Evolutionary conservation across 805 yeast species (phyloP), one percentile per base, ranked within the genome.

Genomic region (Nakazawaea wickerhamii): DNA sequence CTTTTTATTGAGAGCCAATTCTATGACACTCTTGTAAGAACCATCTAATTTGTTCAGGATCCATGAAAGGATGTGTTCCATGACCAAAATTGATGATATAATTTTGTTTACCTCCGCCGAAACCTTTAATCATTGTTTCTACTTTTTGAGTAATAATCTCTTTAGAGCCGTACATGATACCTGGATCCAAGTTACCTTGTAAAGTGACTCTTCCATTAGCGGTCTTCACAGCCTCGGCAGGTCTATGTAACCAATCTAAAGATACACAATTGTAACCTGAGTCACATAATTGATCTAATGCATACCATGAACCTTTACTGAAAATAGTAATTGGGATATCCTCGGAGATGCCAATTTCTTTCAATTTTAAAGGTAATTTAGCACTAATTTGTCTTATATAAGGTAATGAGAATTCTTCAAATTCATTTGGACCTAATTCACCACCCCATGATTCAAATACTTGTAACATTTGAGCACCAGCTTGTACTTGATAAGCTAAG

Each of bases 371-470:
- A 17, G 91, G 95, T 36, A 91, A 73, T 50, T 73, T 74, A 15
- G 68, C 64, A 21, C 86, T 75, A 45, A 91, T 90, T 58, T 86
- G 86, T 50, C 72, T 75, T 55, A 93, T 68, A 59, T 87, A 93
- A 3, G 98, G 98, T 55, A 91, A 74, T 4, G 95, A 82, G 62
- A 89, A 93, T 60, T 85, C 90, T 48, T 73, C 73, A 64, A 91
- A 93, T 56, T 93, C 99, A 40, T 68, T 68, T 10, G 96, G 95
- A 1, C 95, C 93, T 45, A 93, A 72, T 65, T 93, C 98, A 40
- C 98, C 96, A 44, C 96, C 99, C 95, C 96, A 90, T 28, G 95
- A 84, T 59, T 93, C 99, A 58, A 93, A 93, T 27, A 93, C 89
- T 65, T 93, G 99, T 47, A 93, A 72, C 81, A 93, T 89, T 68